Percentiles rank a stretch among this genome's conserved stretches.
Conservation (phyloP, 345 rosid species). For the Eucalyptus urophylla region DNA sequence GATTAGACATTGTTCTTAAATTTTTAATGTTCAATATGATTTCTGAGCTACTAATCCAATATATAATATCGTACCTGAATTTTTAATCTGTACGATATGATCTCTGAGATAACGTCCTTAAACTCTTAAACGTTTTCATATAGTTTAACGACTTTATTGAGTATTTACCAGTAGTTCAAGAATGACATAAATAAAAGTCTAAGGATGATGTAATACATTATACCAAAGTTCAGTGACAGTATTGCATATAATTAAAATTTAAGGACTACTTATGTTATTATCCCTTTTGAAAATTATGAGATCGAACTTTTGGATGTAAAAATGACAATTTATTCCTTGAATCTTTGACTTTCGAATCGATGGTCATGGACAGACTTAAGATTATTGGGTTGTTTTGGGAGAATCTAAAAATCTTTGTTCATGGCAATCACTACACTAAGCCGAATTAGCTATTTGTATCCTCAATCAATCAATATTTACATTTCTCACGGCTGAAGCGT, state of each 20-base stretch:
- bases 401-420: background rate
- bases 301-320: background rate
- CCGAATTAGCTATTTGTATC: background rate
- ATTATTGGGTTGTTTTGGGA: background rate
- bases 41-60: no score
- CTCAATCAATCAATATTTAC: background rate
- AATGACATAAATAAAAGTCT: background rate
- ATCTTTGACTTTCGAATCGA: rapidly evolving
- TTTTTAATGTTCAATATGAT: no score
- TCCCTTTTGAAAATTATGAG: background rate
- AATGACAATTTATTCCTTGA: rapidly evolving
- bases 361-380: background rate
- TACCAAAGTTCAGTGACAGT: rapidly evolving
- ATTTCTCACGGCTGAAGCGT: background rate
- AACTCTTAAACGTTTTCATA: background rate
- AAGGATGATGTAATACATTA: rapidly evolving
- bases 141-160: rapidly evolving
- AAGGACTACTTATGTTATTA: rapidly evolving
- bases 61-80: rapidly evolving
- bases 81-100: rapidly evolving
- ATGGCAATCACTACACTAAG: background rate
- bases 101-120: rapidly evolving
- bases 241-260: background rate
- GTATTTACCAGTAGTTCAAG: background rate
- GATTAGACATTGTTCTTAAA: rapidly evolving